phyloP scores from a whole-genome alignment of 179 eudicot genomes.

The Actinidia arguta region DNA sequence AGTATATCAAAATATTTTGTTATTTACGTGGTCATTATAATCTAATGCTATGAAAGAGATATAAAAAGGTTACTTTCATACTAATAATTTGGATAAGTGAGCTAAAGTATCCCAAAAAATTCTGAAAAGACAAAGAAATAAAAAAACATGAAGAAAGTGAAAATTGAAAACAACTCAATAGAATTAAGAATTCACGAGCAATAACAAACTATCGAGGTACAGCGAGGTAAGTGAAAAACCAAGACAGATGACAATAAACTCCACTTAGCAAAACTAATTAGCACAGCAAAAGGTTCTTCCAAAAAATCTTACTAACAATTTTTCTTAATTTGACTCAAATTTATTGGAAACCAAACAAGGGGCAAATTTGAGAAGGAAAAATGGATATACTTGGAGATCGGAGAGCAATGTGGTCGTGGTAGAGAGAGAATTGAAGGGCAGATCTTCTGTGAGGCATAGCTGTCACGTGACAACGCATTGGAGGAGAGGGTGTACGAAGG shows the following conservation, averaged over 20 bases:
- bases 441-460: not conserved
- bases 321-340: not conserved
- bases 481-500: slow-evolving; percentile 28
- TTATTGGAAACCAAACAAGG: not conserved
- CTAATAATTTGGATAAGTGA: no score
- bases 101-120: no score
- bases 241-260: not conserved
- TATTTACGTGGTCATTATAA: no score
- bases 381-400: slow-evolving; percentile 15
- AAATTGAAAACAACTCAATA: no score
- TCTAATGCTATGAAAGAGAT: no score
- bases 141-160: no score
- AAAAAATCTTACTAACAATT: not conserved
- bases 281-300: not conserved
- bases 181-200: no score
- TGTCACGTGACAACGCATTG: slow-evolving; percentile 28
- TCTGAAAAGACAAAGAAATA: no score
- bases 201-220: not conserved
- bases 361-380: not conserved
- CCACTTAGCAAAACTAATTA: not conserved
- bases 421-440: slow-evolving; percentile 11
- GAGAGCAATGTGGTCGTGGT: slow-evolving; percentile 36
- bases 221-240: not conserved
- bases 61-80: no score
- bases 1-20: no score